These are phyloP conservation scores for Capsicum rhomboideum DNA, from an alignment of 257 asterid species.

Conservation along the genomic window DNA sequence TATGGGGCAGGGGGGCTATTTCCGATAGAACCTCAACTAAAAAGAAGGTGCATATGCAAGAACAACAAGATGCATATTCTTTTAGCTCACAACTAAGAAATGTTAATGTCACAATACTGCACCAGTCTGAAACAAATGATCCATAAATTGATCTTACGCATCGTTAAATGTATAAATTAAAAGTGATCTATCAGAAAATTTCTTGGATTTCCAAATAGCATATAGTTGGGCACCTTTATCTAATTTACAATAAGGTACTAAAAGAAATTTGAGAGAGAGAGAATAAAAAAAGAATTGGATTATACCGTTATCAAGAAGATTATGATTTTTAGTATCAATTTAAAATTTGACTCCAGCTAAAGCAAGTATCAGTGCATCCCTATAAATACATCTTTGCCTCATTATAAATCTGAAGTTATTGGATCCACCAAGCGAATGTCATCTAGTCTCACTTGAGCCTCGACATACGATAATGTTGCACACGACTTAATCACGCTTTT, in stretches of 20 bases:
- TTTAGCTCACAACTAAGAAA: background rate
- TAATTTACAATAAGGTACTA: background rate
- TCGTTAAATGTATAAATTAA: background rate
- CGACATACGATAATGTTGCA: constrained; percentile 93
- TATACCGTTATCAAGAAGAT: constrained; percentile 95
- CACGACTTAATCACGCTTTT: constrained; percentile 84
- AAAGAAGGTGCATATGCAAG: too few species aligned
- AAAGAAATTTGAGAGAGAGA: background rate
- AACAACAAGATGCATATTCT: too few species aligned
- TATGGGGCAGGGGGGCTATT: too few species aligned
- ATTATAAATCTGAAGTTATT: constrained; percentile 80
- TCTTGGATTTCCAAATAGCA: background rate
- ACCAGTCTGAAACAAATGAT: background rate
- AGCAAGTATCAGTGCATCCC: constrained; percentile 98
- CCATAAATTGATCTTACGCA: background rate
- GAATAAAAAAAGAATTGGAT: constrained; percentile 1
- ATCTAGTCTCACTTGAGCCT: constrained; percentile 99
- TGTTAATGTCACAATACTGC: background rate
- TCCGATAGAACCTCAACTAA: too few species aligned
- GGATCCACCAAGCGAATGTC: constrained; percentile 92
- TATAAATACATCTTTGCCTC: constrained; percentile 94
- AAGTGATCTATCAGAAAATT: background rate
- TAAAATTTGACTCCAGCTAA: constrained; percentile 98
- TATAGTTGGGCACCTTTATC: background rate
- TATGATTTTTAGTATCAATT: constrained; percentile 96